These are phyloP conservation scores for Triglochin maritima DNA, from an alignment of 106 monocot species.

Conservation along the genomic window DNA sequence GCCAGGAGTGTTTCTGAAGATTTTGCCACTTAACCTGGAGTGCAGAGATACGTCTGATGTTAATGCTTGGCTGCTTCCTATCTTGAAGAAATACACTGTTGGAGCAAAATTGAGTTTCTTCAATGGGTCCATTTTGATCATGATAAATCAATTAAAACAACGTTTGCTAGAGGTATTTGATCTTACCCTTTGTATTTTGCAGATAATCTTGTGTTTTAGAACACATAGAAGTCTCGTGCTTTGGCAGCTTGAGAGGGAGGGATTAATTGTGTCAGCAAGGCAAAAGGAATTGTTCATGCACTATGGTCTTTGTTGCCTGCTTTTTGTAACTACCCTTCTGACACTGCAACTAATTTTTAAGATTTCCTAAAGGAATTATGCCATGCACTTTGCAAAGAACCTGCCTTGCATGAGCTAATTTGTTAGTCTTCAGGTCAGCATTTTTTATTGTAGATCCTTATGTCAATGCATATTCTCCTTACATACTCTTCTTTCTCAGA, in stretches of 20 bases:
- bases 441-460: not conserved
- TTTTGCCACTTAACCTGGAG: conserved; percentile 54
- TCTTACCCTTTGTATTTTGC: not conserved
- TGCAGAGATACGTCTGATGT: conserved; percentile 37
- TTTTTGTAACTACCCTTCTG: conserved; percentile 83
- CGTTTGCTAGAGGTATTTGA: conserved; percentile 40
- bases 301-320: conserved; percentile 89
- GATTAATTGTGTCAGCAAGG: conserved; percentile 54
- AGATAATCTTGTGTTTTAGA: not conserved
- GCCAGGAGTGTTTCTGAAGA: conserved; percentile 57
- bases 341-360: conserved; percentile 47
- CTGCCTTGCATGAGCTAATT: conserved; percentile 73
- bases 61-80: conserved; percentile 72
- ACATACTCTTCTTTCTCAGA: conserved; percentile 24
- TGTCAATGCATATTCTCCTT: not conserved
- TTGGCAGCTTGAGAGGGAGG: conserved; percentile 57
- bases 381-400: conserved; percentile 38
- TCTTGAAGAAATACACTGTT: conserved; percentile 73
- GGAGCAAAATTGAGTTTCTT: conserved; percentile 70
- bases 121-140: conserved; percentile 30
- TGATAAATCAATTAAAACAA: conserved; percentile 24
- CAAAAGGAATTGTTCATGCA: conserved; percentile 57
- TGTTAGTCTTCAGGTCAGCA: conserved; percentile 77
- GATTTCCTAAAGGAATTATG: conserved; percentile 47
- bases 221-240: not conserved